Conservation (phyloP, 352 stramenopile genomes). For the Phytophthora foliorum region DNA sequence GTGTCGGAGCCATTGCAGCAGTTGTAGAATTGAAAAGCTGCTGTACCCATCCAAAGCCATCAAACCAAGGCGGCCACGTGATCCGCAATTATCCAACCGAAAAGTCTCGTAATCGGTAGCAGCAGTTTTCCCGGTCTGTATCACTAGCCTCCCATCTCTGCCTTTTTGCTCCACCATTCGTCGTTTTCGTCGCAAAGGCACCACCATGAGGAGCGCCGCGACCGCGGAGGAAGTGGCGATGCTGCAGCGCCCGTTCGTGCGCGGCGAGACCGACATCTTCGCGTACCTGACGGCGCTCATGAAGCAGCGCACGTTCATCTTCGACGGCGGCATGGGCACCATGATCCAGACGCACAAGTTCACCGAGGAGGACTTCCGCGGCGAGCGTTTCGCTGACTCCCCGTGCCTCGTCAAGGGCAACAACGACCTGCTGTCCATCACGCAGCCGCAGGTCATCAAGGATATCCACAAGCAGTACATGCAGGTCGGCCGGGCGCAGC, state of each 20-base stretch:
- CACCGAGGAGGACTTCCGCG: slow-evolving; percentile 96
- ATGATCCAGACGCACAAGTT: slow-evolving; percentile 97
- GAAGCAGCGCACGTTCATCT: slow-evolving; percentile 92
- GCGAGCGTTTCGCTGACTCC: slow-evolving; percentile 95
- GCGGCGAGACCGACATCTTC: slow-evolving; percentile 81
- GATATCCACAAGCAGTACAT: slow-evolving; percentile 97
- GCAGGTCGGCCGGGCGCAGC: slow-evolving; percentile 91
- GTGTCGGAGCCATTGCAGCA: not conserved
- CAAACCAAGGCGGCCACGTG: slow-evolving; percentile 1
- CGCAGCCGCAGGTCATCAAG: slow-evolving; percentile 95
- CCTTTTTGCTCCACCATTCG: too few species aligned
- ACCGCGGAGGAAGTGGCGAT: slow-evolving; percentile 55
- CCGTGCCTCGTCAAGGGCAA: slow-evolving; percentile 96
- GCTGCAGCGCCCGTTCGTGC: slow-evolving; percentile 69
- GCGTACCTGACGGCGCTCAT: slow-evolving; percentile 78
- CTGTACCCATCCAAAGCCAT: slow-evolving; percentile 7
- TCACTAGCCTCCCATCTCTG: not conserved
- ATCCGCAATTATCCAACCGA: too few species aligned
- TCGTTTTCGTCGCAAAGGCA: too few species aligned
- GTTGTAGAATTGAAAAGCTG: slow-evolving; percentile 1
- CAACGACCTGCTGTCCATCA: slow-evolving; percentile 98
- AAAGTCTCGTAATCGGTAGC: not conserved
- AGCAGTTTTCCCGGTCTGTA: not conserved
- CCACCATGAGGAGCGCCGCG: slow-evolving; percentile 39
- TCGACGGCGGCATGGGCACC: slow-evolving; percentile 98